phyloP scores from a whole-genome alignment of 2,329 filamentous ascomycete species.

The Pestalotiopsis sp. region DNA sequence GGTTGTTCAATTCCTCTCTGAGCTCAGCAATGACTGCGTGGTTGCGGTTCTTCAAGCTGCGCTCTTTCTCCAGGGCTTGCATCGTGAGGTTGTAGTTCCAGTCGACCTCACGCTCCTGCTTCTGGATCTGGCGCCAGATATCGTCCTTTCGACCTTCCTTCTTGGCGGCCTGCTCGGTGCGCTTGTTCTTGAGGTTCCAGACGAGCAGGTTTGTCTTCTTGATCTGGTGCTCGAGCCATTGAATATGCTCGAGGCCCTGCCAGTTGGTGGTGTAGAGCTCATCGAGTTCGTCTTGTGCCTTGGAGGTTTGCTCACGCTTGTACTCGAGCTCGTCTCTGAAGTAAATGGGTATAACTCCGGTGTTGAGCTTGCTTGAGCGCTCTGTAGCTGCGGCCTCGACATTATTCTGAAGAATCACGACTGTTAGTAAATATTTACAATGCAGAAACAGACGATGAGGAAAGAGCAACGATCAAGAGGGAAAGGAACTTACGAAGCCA shows the following conservation, averaged over 20 bases:
- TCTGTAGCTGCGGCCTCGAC: too few relatives aligned
- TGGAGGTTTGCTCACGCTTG: too few relatives aligned
- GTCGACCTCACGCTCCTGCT: slow-evolving; percentile 14
- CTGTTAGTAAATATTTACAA: too few relatives aligned
- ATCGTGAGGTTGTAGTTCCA: background rate
- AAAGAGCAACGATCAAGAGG: too few relatives aligned
- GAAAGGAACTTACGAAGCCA: too few relatives aligned
- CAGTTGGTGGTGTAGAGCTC: background rate
- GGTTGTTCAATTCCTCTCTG: background rate
- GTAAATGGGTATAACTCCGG: too few relatives aligned
- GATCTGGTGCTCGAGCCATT: background rate
- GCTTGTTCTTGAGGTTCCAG: slow-evolving; percentile 8
- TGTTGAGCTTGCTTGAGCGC: too few relatives aligned
- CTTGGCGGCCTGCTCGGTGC: slow-evolving; percentile 10
- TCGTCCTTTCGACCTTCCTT: slow-evolving; percentile 7
- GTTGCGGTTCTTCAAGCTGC: background rate
- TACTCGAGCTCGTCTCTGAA: too few relatives aligned
- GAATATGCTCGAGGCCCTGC: background rate
- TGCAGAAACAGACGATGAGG: too few relatives aligned
- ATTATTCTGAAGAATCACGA: too few relatives aligned
- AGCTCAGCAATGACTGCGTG: slow-evolving; percentile 5
- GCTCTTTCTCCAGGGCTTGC: background rate
- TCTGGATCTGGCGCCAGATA: slow-evolving; percentile 16
- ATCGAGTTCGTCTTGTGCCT: background rate
- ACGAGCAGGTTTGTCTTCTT: background rate